Percentiles rank a stretch among this genome's conserved stretches.
These are phyloP conservation scores for Candida maris DNA, from an alignment of 805 yeast species.

Conservation along the genomic window DNA sequence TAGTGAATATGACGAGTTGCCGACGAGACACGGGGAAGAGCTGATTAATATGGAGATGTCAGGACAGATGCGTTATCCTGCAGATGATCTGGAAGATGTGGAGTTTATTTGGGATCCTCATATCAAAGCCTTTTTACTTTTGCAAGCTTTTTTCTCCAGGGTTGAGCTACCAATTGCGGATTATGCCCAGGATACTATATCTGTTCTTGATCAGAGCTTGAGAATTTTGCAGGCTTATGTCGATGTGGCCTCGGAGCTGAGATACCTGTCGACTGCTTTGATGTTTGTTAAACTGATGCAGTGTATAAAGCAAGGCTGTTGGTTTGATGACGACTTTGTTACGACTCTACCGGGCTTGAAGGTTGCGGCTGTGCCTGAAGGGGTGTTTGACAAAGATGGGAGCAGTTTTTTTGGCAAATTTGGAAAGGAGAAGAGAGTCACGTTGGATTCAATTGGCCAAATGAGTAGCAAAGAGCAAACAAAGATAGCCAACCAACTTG, in stretches of 20 bases:
- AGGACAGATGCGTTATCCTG: slow-evolving; percentile 61
- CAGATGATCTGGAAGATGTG: slow-evolving; percentile 50
- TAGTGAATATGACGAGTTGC: slow-evolving; percentile 79
- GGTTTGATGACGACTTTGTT: slow-evolving; percentile 79
- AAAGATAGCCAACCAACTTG: slow-evolving; percentile 35
- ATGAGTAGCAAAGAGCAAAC: slow-evolving; percentile 34
- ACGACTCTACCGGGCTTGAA: slow-evolving; percentile 49
- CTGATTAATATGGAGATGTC: slow-evolving; percentile 82
- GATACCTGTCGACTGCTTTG: slow-evolving; percentile 60
- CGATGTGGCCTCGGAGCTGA: slow-evolving; percentile 84
- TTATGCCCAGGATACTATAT: slow-evolving; percentile 87
- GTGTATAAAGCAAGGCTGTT: slow-evolving; percentile 80
- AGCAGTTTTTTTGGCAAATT: slow-evolving; percentile 29
- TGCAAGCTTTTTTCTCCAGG: slow-evolving; percentile 70
- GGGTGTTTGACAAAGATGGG: slow-evolving; percentile 32
- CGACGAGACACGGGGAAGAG: slow-evolving; percentile 91
- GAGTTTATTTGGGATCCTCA: slow-evolving; percentile 84
- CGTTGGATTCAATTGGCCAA: slow-evolving; percentile 42
- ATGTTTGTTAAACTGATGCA: slow-evolving; percentile 70
- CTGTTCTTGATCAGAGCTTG: slow-evolving; percentile 89
- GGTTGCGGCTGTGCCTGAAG: slow-evolving; percentile 18
- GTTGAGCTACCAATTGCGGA: slow-evolving; percentile 90
- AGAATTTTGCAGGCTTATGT: slow-evolving; percentile 92
- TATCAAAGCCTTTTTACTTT: slow-evolving; percentile 66
- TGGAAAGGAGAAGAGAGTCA: slow-evolving; percentile 17